These are phyloP conservation scores for Cyclocybe aegerita DNA, from an alignment of 768 basidiomycete species.

Conservation along the genomic window DNA sequence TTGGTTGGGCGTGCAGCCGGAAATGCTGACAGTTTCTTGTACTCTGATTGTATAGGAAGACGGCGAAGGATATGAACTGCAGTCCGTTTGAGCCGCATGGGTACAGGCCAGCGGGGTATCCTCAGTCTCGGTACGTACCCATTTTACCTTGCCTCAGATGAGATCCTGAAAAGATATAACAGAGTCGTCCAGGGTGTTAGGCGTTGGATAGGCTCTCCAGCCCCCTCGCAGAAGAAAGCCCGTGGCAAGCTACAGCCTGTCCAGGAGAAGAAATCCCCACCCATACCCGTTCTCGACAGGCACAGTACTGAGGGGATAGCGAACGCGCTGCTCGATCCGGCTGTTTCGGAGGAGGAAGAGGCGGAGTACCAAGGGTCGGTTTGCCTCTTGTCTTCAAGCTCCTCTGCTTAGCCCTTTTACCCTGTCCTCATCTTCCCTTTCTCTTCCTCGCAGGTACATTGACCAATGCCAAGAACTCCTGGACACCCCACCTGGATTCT, in stretches of 20 bases:
- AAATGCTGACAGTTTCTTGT: background rate
- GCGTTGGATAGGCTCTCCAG: conserved; percentile 69
- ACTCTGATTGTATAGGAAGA: conserved; percentile 49
- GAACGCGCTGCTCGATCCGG: conserved; percentile 55
- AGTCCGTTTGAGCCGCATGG: conserved; percentile 77
- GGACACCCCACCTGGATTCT: conserved; percentile 50
- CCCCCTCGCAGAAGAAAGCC: conserved; percentile 38
- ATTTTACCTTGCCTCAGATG: background rate
- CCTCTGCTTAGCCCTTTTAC: no score
- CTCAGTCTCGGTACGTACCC: conserved; percentile 31
- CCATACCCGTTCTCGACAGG: conserved; percentile 33
- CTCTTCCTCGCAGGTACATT: conserved; percentile 52
- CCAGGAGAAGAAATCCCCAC: conserved; percentile 33
- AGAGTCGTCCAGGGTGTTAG: conserved; percentile 80
- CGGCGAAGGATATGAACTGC: conserved; percentile 60
- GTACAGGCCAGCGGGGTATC: conserved; percentile 27
- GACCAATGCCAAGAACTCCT: conserved; percentile 70
- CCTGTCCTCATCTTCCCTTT: background rate
- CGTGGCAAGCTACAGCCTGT: conserved; percentile 34
- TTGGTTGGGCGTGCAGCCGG: background rate
- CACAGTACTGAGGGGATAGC: conserved; percentile 62
- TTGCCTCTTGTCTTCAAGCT: no score
- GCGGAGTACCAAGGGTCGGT: conserved; percentile 72
- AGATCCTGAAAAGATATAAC: background rate
- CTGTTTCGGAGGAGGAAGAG: conserved; percentile 62